Evolutionary conservation across 2,329 filamentous ascomycete genomes (phyloP), one percentile per base, ranked within the genome.

Genomic region (Delphinella strobiligena): DNA sequence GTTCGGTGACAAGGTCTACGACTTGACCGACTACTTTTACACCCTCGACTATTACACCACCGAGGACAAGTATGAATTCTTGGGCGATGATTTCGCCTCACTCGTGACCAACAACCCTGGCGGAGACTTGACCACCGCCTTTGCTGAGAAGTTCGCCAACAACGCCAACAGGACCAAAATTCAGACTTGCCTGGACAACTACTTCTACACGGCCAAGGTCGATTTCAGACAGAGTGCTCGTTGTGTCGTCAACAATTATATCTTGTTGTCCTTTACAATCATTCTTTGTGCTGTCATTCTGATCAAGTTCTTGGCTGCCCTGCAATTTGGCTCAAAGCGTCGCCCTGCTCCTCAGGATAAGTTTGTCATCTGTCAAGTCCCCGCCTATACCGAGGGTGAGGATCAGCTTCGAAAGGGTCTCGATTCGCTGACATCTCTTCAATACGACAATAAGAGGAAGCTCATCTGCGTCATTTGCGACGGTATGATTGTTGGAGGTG

Each of bases 391-490:
- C 0, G 91, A 98, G 67, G 91, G 87, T 52, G 91, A 98, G 68
- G 91, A 98, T 53, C 89, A 88, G 3, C 68, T 98, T 7, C 74
- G 91, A 40, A 93, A 94, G 56, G 89, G 87, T 38, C 71, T 98
- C 2, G 91, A 98, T 58, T 96, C 91, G 1, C 72, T 96, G 43
- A 95, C 91, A 12, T 86, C 88, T 10, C 72, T 98, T 12, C 82
- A 93, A 50, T 98, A 98, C 52, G 91, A 98, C 63, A 95, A 98
- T 64, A 98, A 98, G 69, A 75, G 91, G 47, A 98, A 98, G 65
- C 75, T 98, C 18, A 89, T 98, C 49, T 91, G 81, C 52, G 85
- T 98, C 45, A 85, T 98, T 50, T 98, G 91, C 56, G 91, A 98
- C 54, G 91, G 91, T 64, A 85, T 95, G 70, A 93, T 96, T 59